Evolutionary conservation across 495 filamentous ascomycete genomes (phyloP), one percentile per base, ranked within the genome.

Genomic region (Penicillium bialowiezense): DNA sequence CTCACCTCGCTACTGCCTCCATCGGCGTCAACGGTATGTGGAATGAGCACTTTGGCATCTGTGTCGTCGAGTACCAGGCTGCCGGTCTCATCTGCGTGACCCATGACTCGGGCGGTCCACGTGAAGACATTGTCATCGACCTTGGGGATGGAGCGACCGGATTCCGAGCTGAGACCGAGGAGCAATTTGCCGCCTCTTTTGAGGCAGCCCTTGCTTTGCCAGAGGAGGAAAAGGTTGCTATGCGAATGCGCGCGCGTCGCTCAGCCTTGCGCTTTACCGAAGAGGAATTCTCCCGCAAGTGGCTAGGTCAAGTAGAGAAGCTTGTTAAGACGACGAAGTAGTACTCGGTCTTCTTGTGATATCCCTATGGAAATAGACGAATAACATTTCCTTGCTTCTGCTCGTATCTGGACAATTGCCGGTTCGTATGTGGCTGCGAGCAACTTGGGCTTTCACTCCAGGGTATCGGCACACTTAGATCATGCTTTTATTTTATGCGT

Each of bases 11-110:
- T 32, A 78, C 72, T 17, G 79, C 84, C 24, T 91, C 81, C 44
- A 76, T 97, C 19, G 93, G 93, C 29, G 89, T 93, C 3, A 98
- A 98, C 59, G 91, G 84, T 46, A 98, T 98, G 93, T 98, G 95
- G 93, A 97, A 96, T 62, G 93, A 98, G 70, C 93, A 98, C 68
- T 98, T 97, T 61, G 95, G 93, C 14, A 98, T 98, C 52, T 93
- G 93, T 5, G 91, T 97, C 14, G 93, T 98, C 5, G 93, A 98
- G 71, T 98, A 98, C 62, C 93, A 96, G 67, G 93, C 93, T 7
- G 95, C 93, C 0, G 93, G 93, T 0, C 71, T 98, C 28, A 87
- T 98, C 43, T 81, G 83, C 32, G 91, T 98, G 0, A 95, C 97
- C 5, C 90, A 97, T 58, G 79, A 96, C 61, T 89, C 84, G 14